Base-by-base conservation (phyloP, 345 rosid genomes). In the Euphorbia peplus region DNA sequence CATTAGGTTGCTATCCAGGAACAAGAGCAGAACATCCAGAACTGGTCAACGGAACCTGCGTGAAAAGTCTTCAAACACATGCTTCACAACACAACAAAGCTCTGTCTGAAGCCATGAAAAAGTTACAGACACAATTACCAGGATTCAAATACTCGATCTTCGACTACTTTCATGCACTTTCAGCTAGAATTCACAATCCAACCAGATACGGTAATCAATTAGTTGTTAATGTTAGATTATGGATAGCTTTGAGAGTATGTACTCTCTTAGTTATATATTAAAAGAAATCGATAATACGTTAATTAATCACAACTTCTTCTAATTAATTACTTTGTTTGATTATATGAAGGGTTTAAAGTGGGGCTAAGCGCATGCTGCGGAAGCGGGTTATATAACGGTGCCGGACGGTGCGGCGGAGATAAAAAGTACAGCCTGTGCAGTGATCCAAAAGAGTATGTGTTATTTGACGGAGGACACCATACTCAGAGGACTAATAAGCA, bases 331-430 rank as follows among this genome's bases (percentile, higher is more conserved):
- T n/a, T n/a, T n/a, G n/a, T n/a, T 32, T 32, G 6, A 32, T 32
- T 32, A 32, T 32, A 47, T 48, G 28, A 67, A 79, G 84, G 84
- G 48, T 78, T 80, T 24, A 83, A 73, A 32, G 73, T 67, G 22
- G 81, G 70, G 37, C 70, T 58, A 42, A 57, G 9, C 12, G 82
- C 72, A 26, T 83, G 86, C 41, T 80, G 86, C 58, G 83, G 82
- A 32, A 79, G 73, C 2, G 83, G 82, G 0, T n/a, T n/a, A n/a
- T n/a, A n/a, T n/a, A n/a, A n/a, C n/a, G n/a, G n/a, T n/a, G n/a
- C n/a, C n/a, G n/a, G n/a, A n/a, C n/a, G n/a, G n/a, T 75, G 81
- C 57, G 81, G 85, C n/a, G 76, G 59, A 30, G 52, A 18, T 2
- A 29, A 3, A 12, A 12, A 19, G 3, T 60, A 67, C 25, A 37